These are phyloP conservation scores for Aristolochia contorta DNA, from an alignment of 164 flowering plant species.

Conservation along the genomic window DNA sequence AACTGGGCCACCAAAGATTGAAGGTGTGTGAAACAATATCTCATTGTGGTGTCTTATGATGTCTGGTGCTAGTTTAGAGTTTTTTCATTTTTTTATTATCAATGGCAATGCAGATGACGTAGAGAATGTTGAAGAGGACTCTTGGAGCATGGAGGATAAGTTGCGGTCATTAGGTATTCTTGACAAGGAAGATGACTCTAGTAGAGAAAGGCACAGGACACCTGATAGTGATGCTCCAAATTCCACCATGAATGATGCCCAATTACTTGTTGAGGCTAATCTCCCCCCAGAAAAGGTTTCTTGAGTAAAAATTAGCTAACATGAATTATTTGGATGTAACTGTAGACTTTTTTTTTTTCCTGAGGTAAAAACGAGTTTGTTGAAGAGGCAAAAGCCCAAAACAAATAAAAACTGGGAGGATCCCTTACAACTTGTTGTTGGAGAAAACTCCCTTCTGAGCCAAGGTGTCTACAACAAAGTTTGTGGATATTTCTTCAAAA, in stretches of 20 bases:
- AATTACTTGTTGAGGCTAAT: slow-evolving; percentile 27
- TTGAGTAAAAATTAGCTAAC: background rate
- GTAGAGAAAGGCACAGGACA: slow-evolving; percentile 7
- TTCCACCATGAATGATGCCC: slow-evolving; percentile 30
- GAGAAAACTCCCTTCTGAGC: too few species aligned
- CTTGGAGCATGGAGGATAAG: slow-evolving; percentile 53
- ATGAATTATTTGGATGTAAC: too few species aligned
- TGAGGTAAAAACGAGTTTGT: too few species aligned
- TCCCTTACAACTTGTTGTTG: too few species aligned
- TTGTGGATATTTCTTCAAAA: too few species aligned
- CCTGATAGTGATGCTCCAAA: slow-evolving; percentile 9
- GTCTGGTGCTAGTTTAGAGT: background rate
- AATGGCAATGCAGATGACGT: slow-evolving; percentile 21
- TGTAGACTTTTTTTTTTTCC: too few species aligned
- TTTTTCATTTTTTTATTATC: background rate
- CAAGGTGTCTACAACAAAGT: too few species aligned
- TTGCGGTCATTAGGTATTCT: slow-evolving; percentile 63
- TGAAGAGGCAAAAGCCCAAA: too few species aligned
- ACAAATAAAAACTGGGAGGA: too few species aligned
- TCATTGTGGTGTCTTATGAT: background rate
- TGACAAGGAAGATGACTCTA: slow-evolving; percentile 20
- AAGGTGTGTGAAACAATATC: slow-evolving; percentile 17
- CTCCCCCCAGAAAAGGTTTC: slow-evolving; percentile 61
- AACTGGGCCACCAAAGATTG: slow-evolving; percentile 10
- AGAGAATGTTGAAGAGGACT: slow-evolving; percentile 18